Evolutionary conservation across 495 filamentous ascomycete genomes (phyloP).

Genomic region (Lepraria neglecta): DNA sequence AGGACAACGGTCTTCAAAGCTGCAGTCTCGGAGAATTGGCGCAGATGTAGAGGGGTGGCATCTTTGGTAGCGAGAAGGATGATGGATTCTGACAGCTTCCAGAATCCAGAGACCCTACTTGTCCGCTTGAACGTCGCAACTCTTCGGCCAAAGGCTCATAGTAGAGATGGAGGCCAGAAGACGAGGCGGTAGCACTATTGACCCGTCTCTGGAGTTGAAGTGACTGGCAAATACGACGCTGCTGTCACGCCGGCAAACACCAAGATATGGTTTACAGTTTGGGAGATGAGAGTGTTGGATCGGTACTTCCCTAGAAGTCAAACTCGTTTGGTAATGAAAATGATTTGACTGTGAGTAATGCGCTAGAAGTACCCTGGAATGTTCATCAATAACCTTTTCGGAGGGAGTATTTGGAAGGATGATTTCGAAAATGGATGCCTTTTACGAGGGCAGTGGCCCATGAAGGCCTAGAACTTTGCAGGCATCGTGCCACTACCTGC

Average conservation of each 20-base stretch:
- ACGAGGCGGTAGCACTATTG: background rate
- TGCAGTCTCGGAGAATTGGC: constrained; percentile 10
- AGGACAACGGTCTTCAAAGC: constrained; percentile 6
- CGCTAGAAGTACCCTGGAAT: constrained; percentile 8
- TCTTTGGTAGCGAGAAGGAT: constrained; percentile 1
- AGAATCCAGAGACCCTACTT: background rate
- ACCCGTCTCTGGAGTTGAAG: background rate
- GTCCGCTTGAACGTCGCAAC: constrained; percentile 5
- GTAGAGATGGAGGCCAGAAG: background rate
- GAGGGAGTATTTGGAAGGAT: constrained; percentile 8
- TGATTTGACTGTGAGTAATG: background rate
- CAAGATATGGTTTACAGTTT: no score
- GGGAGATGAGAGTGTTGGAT: background rate
- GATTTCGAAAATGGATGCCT: background rate
- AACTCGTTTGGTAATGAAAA: background rate
- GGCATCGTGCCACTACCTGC: background rate
- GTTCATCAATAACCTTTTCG: background rate
- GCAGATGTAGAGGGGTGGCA: background rate
- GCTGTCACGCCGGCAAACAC: background rate
- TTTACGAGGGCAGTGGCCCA: constrained; percentile 5
- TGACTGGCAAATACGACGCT: constrained; percentile 1
- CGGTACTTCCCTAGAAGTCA: background rate
- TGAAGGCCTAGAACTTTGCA: background rate
- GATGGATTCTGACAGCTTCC: constrained; percentile 6
- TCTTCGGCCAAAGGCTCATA: background rate